phyloP scores from a whole-genome alignment of 331 rosid species.

The Pyracantha coccinea region DNA sequence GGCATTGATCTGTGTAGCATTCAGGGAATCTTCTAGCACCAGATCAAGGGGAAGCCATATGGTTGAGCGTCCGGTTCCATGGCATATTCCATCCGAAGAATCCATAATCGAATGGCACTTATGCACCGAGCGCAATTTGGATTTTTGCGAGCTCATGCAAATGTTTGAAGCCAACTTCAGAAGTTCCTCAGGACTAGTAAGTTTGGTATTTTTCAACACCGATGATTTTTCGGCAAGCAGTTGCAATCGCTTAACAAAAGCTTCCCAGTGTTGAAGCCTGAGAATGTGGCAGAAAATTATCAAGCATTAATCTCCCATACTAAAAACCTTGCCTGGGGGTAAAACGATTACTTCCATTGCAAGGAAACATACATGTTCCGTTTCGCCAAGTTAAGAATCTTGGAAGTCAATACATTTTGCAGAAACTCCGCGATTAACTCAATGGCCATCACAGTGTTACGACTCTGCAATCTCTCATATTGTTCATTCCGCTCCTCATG shows the following conservation, averaged over 20 bases:
- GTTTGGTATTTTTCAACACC: not conserved
- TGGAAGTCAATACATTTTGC: not conserved
- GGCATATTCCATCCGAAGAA: conserved; percentile 4
- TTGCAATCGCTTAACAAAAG: not conserved
- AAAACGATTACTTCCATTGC: not conserved
- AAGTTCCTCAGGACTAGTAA: conserved; percentile 6
- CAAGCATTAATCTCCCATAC: not conserved
- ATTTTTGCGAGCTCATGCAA: not conserved
- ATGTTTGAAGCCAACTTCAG: conserved; percentile 9
- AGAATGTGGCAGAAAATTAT: not conserved
- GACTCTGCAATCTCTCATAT: not conserved
- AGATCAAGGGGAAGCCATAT: conserved; percentile 21
- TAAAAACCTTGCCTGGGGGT: not conserved
- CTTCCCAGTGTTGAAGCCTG: conserved; percentile 17
- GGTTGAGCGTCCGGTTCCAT: not conserved
- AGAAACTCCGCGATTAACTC: not conserved
- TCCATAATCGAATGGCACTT: conserved; percentile 9
- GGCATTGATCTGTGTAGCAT: not conserved
- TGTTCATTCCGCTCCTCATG: not conserved
- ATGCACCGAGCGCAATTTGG: not conserved
- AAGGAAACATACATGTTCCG: not conserved
- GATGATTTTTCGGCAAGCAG: conserved; percentile 9
- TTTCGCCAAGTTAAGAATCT: conserved; percentile 9
- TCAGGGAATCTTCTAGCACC: conserved; percentile 14
- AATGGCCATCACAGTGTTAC: conserved; percentile 8